phyloP scores from a whole-genome alignment of 2,329 filamentous ascomycete species.

The Pestalotiopsis sp. region DNA sequence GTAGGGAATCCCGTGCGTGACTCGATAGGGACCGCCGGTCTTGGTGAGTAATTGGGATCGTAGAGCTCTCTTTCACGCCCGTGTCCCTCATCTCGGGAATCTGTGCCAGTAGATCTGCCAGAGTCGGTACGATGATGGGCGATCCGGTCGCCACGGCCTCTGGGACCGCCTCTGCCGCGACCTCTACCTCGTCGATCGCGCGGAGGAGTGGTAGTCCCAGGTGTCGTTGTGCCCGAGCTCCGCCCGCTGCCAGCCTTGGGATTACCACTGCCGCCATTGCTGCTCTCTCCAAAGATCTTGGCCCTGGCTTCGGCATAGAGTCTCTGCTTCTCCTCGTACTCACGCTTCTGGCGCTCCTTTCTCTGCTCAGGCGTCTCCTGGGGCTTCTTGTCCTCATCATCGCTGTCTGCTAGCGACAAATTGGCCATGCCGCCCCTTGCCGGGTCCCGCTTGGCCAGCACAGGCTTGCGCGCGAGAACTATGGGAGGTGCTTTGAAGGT shows the following conservation, averaged over 20 bases:
- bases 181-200: slow-evolving; percentile 51
- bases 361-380: slow-evolving; percentile 76
- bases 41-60: slow-evolving; percentile 73
- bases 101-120: slow-evolving; percentile 21
- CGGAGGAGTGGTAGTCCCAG: slow-evolving; percentile 64
- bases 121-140: slow-evolving; percentile 24
- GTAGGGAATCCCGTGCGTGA: slow-evolving; percentile 38
- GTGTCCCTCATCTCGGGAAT: slow-evolving; percentile 39
- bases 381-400: slow-evolving; percentile 59
- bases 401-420: slow-evolving; percentile 52
- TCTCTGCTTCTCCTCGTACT: slow-evolving; percentile 86
- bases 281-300: slow-evolving; percentile 71
- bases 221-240: slow-evolving; percentile 60
- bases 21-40: slow-evolving; percentile 55
- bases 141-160: slow-evolving; percentile 37
- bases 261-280: slow-evolving; percentile 29
- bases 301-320: slow-evolving; percentile 88
- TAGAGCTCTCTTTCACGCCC: slow-evolving; percentile 56
- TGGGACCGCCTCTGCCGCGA: slow-evolving; percentile 45
- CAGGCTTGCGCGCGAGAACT: slow-evolving; percentile 81
- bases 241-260: slow-evolving; percentile 7
- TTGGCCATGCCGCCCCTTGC: slow-evolving; percentile 49
- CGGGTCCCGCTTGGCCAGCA: slow-evolving; percentile 60
- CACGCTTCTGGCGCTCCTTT: slow-evolving; percentile 73
- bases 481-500: slow-evolving; percentile 82